These are phyloP conservation scores for Solanum chilense DNA, from an alignment of 257 asterid genomes.

Conservation along the genomic window DNA sequence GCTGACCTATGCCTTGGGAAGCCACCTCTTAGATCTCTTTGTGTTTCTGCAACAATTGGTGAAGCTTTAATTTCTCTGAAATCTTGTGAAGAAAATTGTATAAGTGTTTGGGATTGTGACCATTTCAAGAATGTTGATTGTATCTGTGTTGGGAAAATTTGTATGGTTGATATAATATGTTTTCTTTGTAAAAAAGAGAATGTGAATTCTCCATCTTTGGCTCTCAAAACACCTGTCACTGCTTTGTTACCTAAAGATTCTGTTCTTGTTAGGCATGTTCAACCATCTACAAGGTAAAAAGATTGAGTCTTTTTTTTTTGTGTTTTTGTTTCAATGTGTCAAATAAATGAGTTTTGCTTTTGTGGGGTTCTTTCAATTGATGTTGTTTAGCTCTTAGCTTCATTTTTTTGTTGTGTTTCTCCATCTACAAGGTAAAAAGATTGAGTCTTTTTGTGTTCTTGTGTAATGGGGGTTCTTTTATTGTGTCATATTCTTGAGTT, in stretches of 20 bases:
- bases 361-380: slow-evolving; percentile 1
- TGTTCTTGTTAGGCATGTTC: slow-evolving; percentile 46
- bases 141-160: slow-evolving; percentile 59
- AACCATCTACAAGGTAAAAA: slow-evolving; percentile 54
- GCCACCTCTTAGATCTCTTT: slow-evolving; percentile 67
- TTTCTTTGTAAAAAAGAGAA: slow-evolving; percentile 52
- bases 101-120: slow-evolving; percentile 79
- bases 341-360: no score
- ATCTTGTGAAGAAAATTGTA: slow-evolving; percentile 24
- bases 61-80: slow-evolving; percentile 62
- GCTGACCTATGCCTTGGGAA: slow-evolving; percentile 91
- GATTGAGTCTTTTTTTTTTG: background rate
- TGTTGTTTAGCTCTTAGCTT: slow-evolving; percentile 18
- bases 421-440: slow-evolving; percentile 45
- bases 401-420: background rate
- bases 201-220: slow-evolving; percentile 36
- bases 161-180: slow-evolving; percentile 73
- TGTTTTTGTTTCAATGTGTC: background rate
- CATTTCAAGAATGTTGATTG: slow-evolving; percentile 27
- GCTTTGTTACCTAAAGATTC: slow-evolving; percentile 30
- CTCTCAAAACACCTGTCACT: slow-evolving; percentile 55
- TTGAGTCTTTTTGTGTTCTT: background rate
- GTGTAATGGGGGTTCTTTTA: background rate
- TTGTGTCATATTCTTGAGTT: background rate
- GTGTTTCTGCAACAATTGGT: slow-evolving; percentile 47